Evolutionary conservation across 805 yeast genomes (phyloP).

Genomic region (Candida broadrunensis): DNA sequence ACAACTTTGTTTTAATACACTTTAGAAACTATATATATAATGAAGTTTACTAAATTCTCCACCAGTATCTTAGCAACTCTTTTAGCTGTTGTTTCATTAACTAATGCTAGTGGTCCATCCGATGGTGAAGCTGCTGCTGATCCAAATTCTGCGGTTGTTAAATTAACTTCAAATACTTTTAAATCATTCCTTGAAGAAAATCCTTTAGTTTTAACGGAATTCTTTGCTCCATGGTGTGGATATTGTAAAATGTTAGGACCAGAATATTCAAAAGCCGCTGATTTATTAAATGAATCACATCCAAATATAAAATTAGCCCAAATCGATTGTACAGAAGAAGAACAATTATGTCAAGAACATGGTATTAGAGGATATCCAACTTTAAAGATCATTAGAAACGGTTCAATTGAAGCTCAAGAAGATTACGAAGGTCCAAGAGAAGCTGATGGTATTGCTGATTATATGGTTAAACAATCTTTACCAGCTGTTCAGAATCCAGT

Average conservation of each 20-base stretch:
- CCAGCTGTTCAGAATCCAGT: constrained; percentile 59
- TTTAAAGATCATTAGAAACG: constrained; percentile 70
- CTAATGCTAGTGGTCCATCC: constrained; percentile 35
- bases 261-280: constrained; percentile 72
- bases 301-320: constrained; percentile 74
- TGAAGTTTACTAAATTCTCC: constrained; percentile 43
- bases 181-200: constrained; percentile 63
- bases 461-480: constrained; percentile 75
- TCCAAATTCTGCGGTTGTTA: constrained; percentile 83
- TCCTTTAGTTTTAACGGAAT: constrained; percentile 80
- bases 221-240: constrained; percentile 98
- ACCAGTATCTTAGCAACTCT: constrained; percentile 33
- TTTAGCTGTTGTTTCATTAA: constrained; percentile 31
- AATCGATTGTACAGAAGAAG: constrained; percentile 79
- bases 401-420: constrained; percentile 38
- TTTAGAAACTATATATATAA: constrained; percentile 10
- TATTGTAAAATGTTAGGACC: constrained; percentile 91
- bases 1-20: no score
- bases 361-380: constrained; percentile 84
- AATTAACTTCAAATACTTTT: constrained; percentile 66
- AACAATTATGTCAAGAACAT: constrained; percentile 63
- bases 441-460: constrained; percentile 71
- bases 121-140: constrained; percentile 69
- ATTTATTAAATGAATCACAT: constrained; percentile 45
- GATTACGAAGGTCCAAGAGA: constrained; percentile 87